phyloP scores from a whole-genome alignment of 2,329 filamentous ascomycete species.

The Mycogone perniciosa region DNA sequence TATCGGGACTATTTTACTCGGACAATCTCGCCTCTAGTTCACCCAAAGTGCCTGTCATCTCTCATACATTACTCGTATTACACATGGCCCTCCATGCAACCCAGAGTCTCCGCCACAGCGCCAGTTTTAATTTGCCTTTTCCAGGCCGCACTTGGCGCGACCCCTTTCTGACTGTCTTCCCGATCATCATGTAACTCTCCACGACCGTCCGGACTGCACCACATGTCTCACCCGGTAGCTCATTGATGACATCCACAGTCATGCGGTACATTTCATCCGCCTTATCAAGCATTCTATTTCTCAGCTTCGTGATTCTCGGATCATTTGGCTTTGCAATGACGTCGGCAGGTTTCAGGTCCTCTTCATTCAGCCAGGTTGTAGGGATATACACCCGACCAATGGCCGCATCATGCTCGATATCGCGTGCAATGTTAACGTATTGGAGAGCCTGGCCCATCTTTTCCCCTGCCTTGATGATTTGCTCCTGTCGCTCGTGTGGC shows the following conservation, averaged over 20 bases:
- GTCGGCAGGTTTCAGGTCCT: conserved; percentile 46
- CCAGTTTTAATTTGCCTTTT: conserved; percentile 37
- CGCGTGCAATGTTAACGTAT: conserved; percentile 70
- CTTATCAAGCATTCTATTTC: conserved; percentile 48
- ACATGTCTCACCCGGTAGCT: conserved; percentile 53
- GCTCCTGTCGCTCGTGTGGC: not conserved
- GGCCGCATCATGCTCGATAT: conserved; percentile 60
- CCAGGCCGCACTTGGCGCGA: conserved; percentile 30
- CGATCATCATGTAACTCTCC: conserved; percentile 73
- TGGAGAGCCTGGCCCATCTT: conserved; percentile 70
- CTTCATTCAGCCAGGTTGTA: conserved; percentile 53
- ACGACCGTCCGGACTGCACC: conserved; percentile 63
- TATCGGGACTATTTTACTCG: too few species aligned
- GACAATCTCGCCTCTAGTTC: too few species aligned
- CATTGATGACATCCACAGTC: conserved; percentile 51
- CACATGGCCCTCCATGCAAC: conserved; percentile 53
- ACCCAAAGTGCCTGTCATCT: too few species aligned
- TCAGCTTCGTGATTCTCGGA: conserved; percentile 38
- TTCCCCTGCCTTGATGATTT: conserved; percentile 48
- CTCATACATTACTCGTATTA: not conserved
- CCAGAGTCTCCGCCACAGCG: conserved; percentile 39
- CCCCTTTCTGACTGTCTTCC: conserved; percentile 47
- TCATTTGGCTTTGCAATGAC: conserved; percentile 35
- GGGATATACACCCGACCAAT: conserved; percentile 66
- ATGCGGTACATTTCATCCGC: conserved; percentile 55